These are phyloP conservation scores for Turritis glabra DNA, from an alignment of 345 rosid species.

Conservation along the genomic window DNA sequence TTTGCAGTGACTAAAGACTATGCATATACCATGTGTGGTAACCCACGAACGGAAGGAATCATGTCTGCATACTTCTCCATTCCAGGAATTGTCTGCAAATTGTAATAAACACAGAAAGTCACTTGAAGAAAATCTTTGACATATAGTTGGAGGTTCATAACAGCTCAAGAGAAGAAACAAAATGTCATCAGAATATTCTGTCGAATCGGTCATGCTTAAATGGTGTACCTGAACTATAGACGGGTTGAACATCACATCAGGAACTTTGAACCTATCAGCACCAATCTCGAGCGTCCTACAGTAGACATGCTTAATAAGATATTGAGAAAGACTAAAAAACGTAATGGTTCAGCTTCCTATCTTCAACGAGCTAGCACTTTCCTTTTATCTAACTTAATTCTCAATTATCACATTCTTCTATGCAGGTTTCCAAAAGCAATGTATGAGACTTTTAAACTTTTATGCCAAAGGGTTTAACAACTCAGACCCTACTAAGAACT, in stretches of 20 bases:
- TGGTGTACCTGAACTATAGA: conserved; percentile 67
- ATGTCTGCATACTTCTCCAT: conserved; percentile 72
- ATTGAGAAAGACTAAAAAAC: neutral
- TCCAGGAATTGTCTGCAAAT: conserved; percentile 83
- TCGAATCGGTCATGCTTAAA: neutral
- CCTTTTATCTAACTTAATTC: neutral
- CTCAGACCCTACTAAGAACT: neutral
- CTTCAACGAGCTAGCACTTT: neutral
- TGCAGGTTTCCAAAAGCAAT: conserved; percentile 16
- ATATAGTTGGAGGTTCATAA: neutral
- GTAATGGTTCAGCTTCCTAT: neutral
- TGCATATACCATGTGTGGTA: conserved; percentile 86
- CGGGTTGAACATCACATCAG: conserved; percentile 96
- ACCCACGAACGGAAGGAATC: conserved; percentile 64
- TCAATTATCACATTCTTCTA: neutral
- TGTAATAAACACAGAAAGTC: conserved; percentile 6
- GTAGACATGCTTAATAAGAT: conserved; percentile 22
- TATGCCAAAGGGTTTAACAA: neutral
- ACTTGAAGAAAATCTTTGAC: neutral
- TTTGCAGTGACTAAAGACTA: conserved; percentile 4
- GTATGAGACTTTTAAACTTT: neutral
- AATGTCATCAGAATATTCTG: neutral
- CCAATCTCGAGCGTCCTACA: conserved; percentile 96
- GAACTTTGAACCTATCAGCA: conserved; percentile 93
- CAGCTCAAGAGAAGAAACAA: conserved; percentile 12